Evolutionary conservation across 345 rosid genomes (phyloP).

Genomic region (Schrenkiella parvula): DNA sequence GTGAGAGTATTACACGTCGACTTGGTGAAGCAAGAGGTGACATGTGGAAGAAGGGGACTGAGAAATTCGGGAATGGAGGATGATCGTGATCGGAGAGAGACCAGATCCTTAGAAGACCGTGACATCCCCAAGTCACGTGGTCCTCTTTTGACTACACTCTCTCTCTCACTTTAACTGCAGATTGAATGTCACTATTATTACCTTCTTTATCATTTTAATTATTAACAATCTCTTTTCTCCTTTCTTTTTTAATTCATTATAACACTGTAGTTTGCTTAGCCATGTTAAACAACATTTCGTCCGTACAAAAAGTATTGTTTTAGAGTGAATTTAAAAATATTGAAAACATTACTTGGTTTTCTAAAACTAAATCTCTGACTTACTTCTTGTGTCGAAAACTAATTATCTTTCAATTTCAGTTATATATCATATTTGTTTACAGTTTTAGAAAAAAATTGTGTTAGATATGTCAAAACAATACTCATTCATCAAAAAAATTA

Average conservation of each 20-base stretch:
- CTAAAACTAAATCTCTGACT: background rate
- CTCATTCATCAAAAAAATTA: no score
- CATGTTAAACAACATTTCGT: background rate
- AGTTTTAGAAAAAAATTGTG: background rate
- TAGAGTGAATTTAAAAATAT: background rate
- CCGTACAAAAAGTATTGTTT: background rate
- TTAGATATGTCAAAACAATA: background rate
- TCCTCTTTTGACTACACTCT: slow-evolving; percentile 34
- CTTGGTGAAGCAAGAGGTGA: slow-evolving; percentile 23
- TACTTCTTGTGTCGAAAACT: background rate
- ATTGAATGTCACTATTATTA: slow-evolving; percentile 15
- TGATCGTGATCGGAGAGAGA: slow-evolving; percentile 25
- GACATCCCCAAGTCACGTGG: slow-evolving; percentile 35
- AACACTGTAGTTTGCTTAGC: slow-evolving; percentile 22
- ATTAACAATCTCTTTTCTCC: background rate
- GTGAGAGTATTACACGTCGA: slow-evolving; percentile 1
- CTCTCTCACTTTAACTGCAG: slow-evolving; percentile 22
- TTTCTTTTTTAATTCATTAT: background rate
- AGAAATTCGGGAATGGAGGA: slow-evolving; percentile 14
- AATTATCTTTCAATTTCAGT: background rate
- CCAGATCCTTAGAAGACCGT: slow-evolving; percentile 37
- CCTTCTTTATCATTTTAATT: background rate
- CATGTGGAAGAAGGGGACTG: slow-evolving; percentile 16
- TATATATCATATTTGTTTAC: background rate
- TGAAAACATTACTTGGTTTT: background rate